Conservation (phyloP, 2,329 filamentous ascomycete species). For the Fusarium continuum region DNA sequence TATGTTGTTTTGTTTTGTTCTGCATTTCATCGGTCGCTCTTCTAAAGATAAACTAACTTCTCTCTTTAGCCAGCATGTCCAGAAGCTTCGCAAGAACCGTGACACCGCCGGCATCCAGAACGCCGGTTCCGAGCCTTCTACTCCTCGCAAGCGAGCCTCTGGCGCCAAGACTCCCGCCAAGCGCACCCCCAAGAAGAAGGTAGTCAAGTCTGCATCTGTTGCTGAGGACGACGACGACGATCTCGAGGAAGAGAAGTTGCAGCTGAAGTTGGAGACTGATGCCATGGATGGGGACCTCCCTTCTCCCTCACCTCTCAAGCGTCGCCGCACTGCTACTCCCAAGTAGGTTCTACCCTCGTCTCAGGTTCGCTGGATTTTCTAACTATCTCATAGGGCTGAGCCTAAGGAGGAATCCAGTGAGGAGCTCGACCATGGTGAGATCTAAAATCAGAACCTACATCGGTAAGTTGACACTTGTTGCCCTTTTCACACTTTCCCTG, state of each 20-base stretch:
- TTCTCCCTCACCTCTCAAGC: constrained; percentile 39
- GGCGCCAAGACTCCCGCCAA: constrained; percentile 41
- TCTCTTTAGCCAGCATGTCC: constrained; percentile 55
- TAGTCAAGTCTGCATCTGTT: constrained; percentile 15
- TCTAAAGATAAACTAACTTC: constrained; percentile 22
- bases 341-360: constrained; percentile 24
- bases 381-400: constrained; percentile 26
- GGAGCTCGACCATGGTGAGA: neutral
- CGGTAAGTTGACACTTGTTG: constrained; percentile 1
- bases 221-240: constrained; percentile 39
- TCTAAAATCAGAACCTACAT: neutral
- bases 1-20: constrained; percentile 1
- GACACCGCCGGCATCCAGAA: constrained; percentile 42
- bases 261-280: constrained; percentile 42
- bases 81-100: constrained; percentile 54
- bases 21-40: neutral
- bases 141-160: constrained; percentile 40
- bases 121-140: constrained; percentile 21
- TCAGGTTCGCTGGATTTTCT: neutral
- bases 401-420: constrained; percentile 12
- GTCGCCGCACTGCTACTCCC: constrained; percentile 22
- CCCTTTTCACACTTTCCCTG: neutral
- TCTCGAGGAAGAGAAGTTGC: constrained; percentile 36
- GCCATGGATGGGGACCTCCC: constrained; percentile 6
- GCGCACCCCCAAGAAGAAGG: constrained; percentile 44